Base-by-base conservation (phyloP, 441 rosid species). In the Pelargonium cotyledonis region DNA sequence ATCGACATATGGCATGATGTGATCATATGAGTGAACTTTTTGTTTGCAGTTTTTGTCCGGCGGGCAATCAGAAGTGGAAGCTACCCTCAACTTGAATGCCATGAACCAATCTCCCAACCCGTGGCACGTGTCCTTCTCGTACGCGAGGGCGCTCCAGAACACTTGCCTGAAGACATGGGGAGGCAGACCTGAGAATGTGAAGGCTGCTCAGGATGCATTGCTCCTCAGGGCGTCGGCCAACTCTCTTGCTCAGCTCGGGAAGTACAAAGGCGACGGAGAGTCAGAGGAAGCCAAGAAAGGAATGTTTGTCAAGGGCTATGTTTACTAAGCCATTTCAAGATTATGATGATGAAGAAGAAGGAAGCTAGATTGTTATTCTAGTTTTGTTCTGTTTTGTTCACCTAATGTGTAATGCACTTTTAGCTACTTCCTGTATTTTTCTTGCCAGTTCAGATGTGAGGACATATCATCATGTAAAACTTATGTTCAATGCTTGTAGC, bases 91-190 rank as follows among this genome's bases (percentile, higher is more conserved):
- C 86, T 79, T 95, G 65, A 85, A 91, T 4, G 94, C 97, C 2
- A 95, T 95, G 98, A 95, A 95, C 89, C 98, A 92, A 73, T 83
- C 82, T 77, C 96, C 97, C 71, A 95, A 92, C 85, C 98, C 99
- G 1, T 95, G 99, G 99, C 99, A 90, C 9, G 94, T 95, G 61
- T 95, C 99, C 64, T 95, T 95, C 89, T 95, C 99, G 2, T 95
- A 95, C 65, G 98, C 99, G 29, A 95, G 98, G 43, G 99, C 98
- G 8, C 81, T 95, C 67, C 99, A 95, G 80, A 95, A 95, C 84
- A 83, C 90, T 0, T 98, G 90, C 81, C 91, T 95, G 11, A 95
- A 90, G 87, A 88, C 98, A 70, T 95, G 99, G 99, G 90, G 92
- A 79, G 99, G 99, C 57, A 82, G 16, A 0, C 90, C 92, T 0